phyloP scores from a whole-genome alignment of 805 yeast species.

The Pichia manshurica region DNA sequence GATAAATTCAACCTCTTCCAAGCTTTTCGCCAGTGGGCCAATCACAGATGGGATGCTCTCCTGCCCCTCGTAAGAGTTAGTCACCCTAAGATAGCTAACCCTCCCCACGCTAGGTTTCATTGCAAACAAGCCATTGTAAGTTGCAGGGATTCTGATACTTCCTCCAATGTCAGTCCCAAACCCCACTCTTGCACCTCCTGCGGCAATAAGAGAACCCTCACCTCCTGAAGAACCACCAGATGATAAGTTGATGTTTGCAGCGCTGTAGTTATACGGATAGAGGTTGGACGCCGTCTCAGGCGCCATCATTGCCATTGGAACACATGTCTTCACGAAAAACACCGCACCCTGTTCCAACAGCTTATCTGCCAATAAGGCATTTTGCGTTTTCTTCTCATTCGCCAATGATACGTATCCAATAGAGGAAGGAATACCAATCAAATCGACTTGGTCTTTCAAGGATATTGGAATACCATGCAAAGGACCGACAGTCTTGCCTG shows the following conservation, averaged over 20 bases:
- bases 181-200: conserved; percentile 53
- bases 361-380: conserved; percentile 34
- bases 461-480: conserved; percentile 58
- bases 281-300: conserved; percentile 45
- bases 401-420: conserved; percentile 39
- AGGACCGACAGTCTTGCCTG: conserved; percentile 52
- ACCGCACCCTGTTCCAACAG: conserved; percentile 46
- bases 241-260: conserved; percentile 45
- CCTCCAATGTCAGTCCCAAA: conserved; percentile 61
- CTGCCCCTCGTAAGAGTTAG: conserved; percentile 42
- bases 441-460: conserved; percentile 39
- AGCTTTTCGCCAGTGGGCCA: conserved; percentile 48
- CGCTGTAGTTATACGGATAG: conserved; percentile 47
- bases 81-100: conserved; percentile 32
- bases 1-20: conserved; percentile 46
- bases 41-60: conserved; percentile 51
- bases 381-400: conserved; percentile 25
- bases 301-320: conserved; percentile 59
- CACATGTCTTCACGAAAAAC: conserved; percentile 47
- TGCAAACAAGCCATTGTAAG: conserved; percentile 50
- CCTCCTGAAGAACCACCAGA: conserved; percentile 67
- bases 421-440: conserved; percentile 44
- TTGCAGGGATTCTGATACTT: conserved; percentile 52
- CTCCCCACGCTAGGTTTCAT: conserved; percentile 43
- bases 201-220: conserved; percentile 53